Evolutionary conservation across 2,329 filamentous ascomycete species (phyloP).

Genomic region (Aureobasidium zeae): DNA sequence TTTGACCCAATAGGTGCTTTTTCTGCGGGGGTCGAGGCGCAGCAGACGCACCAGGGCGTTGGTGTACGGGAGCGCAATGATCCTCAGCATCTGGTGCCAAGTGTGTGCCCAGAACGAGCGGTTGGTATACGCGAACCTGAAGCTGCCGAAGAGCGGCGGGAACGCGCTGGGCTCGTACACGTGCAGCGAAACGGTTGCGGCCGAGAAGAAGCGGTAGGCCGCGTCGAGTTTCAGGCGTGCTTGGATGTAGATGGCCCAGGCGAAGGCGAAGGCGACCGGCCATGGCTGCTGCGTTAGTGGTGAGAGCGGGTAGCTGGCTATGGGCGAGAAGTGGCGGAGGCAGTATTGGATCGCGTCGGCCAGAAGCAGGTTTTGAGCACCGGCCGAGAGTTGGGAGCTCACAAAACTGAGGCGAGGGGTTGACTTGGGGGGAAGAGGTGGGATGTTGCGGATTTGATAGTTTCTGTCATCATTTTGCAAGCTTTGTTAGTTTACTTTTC

Average conservation of each 20-base stretch:
- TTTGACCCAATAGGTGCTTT: conserved; percentile 2
- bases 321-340: background rate
- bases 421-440: background rate
- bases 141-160: background rate
- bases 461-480: background rate
- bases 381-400: background rate
- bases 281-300: background rate
- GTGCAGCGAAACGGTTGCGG: background rate
- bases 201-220: background rate
- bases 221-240: background rate
- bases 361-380: background rate
- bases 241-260: conserved; percentile 7
- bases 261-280: background rate
- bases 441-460: background rate
- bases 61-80: background rate
- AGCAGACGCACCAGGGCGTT: background rate
- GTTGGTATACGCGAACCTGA: background rate
- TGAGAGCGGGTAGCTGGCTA: background rate
- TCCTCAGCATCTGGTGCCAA: conserved; percentile 1
- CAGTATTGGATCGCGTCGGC: background rate
- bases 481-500: no score
- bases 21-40: background rate
- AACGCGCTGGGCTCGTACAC: background rate
- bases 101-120: background rate
- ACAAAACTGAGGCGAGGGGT: background rate